A percentile compares a stretch with the other conserved stretches of the same genome.
Evolutionary conservation across 73 alveolate species (phyloP).

Genomic region (Loxodes magnus): DNA sequence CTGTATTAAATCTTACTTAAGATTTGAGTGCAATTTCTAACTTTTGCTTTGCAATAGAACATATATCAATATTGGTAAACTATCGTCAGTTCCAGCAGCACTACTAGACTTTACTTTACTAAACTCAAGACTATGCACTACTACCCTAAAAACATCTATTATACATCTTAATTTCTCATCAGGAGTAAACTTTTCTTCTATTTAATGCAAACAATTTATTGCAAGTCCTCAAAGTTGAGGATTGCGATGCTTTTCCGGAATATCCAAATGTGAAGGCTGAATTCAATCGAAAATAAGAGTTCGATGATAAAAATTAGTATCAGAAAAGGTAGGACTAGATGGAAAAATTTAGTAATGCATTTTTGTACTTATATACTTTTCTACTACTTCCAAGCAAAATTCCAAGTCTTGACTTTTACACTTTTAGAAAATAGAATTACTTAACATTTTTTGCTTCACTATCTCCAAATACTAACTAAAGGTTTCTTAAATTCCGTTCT

Average conservation of each 20-base stretch:
- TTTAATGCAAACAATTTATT: background rate
- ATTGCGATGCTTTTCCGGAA: background rate
- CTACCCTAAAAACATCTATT: background rate
- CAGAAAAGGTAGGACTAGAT: background rate
- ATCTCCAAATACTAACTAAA: too few relatives aligned
- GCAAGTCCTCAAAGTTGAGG: conserved; percentile 8
- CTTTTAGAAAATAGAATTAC: too few relatives aligned
- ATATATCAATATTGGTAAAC: conserved; percentile 10
- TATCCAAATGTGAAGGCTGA: conserved; percentile 8
- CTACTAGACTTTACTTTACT: background rate
- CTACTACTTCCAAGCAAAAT: conserved; percentile 10
- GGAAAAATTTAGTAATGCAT: conserved; percentile 6
- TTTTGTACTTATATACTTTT: conserved; percentile 1
- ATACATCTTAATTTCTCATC: conserved; percentile 7
- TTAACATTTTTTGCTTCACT: too few relatives aligned
- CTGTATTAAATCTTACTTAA: too few relatives aligned
- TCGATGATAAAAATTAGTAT: background rate
- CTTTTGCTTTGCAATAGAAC: background rate
- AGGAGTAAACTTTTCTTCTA: conserved; percentile 3
- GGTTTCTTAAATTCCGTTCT: too few relatives aligned
- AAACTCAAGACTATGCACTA: background rate
- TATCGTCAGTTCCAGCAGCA: conserved; percentile 14
- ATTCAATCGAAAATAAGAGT: conserved; percentile 3
- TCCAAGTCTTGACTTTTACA: too few relatives aligned
- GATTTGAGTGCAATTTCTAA: conserved; percentile 4